Conservation (phyloP, 2,329 filamentous ascomycete genomes). For the Cladosporium austrohemisphaericum region DNA sequence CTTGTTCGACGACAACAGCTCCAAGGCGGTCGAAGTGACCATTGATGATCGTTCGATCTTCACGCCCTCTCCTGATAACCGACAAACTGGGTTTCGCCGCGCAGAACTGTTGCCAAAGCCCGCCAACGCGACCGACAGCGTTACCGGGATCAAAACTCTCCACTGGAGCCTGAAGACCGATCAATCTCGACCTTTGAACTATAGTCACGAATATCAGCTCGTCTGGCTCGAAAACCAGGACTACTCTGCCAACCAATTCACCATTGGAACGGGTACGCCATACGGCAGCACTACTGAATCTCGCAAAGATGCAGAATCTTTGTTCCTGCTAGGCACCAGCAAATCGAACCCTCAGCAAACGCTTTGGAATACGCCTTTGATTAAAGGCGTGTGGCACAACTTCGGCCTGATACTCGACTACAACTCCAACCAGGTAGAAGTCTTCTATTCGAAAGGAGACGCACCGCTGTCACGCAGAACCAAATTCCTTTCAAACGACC, state of each 20-base stretch:
- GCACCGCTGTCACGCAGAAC: constrained; percentile 48
- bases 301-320: constrained; percentile 16
- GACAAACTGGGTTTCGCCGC: constrained; percentile 61
- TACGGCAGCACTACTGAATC: constrained; percentile 46
- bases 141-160: constrained; percentile 55
- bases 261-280: constrained; percentile 23
- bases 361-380: constrained; percentile 52
- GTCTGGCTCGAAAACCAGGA: constrained; percentile 48
- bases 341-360: constrained; percentile 29
- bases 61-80: constrained; percentile 52
- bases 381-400: constrained; percentile 56
- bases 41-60: constrained; percentile 60
- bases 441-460: constrained; percentile 54
- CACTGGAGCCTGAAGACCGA: constrained; percentile 60
- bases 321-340: constrained; percentile 33
- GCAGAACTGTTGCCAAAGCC: constrained; percentile 54
- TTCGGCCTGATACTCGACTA: constrained; percentile 60
- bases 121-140: constrained; percentile 52
- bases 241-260: constrained; percentile 51
- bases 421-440: constrained; percentile 51
- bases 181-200: constrained; percentile 50
- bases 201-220: constrained; percentile 59
- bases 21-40: constrained; percentile 51
- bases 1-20: constrained; percentile 43
- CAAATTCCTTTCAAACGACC: constrained; percentile 46